A percentile compares a stretch with the other conserved stretches of the same genome.
Evolutionary conservation across 352 stramenopile species (phyloP).

Genomic region (Pythium grandisporangium): DNA sequence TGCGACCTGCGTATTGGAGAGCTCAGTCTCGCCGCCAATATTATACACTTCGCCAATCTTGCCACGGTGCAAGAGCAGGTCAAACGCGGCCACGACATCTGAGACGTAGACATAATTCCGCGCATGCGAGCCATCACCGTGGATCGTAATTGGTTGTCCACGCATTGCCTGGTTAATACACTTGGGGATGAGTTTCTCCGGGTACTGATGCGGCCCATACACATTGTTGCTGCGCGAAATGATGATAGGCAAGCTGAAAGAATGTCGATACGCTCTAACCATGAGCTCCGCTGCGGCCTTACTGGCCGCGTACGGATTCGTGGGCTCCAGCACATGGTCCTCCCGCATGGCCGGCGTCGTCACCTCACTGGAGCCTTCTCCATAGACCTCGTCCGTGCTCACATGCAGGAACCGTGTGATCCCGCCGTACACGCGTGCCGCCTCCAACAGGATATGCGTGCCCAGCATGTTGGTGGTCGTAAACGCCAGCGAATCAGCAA

Average conservation of each 20-base stretch:
- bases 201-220: slow-evolving; percentile 98
- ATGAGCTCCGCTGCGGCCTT: slow-evolving; percentile 98
- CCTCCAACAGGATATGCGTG: slow-evolving; percentile 97
- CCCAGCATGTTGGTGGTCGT: slow-evolving; percentile 97
- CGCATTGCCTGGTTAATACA: slow-evolving; percentile 96
- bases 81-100: slow-evolving; percentile 95
- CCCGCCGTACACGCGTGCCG: slow-evolving; percentile 79
- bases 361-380: slow-evolving; percentile 88
- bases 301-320: slow-evolving; percentile 97
- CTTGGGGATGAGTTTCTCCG: slow-evolving; percentile 98
- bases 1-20: slow-evolving; percentile 76
- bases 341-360: slow-evolving; percentile 92
- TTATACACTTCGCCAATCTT: slow-evolving; percentile 94
- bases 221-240: slow-evolving; percentile 99
- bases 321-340: slow-evolving; percentile 92
- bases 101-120: slow-evolving; percentile 97
- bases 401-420: slow-evolving; percentile 96
- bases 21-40: slow-evolving; percentile 85
- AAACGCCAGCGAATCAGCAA: slow-evolving; percentile 98
- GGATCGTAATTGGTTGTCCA: slow-evolving; percentile 87
- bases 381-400: slow-evolving; percentile 98
- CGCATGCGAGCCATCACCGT: slow-evolving; percentile 93
- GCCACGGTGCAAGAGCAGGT: slow-evolving; percentile 93
- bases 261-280: slow-evolving; percentile 90
- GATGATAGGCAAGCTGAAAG: slow-evolving; percentile 93